Percentiles rank a stretch among this genome's conserved stretches.
phyloP scores from a whole-genome alignment of 2,329 filamentous ascomycete genomes.

The Neurospora crassa region DNA sequence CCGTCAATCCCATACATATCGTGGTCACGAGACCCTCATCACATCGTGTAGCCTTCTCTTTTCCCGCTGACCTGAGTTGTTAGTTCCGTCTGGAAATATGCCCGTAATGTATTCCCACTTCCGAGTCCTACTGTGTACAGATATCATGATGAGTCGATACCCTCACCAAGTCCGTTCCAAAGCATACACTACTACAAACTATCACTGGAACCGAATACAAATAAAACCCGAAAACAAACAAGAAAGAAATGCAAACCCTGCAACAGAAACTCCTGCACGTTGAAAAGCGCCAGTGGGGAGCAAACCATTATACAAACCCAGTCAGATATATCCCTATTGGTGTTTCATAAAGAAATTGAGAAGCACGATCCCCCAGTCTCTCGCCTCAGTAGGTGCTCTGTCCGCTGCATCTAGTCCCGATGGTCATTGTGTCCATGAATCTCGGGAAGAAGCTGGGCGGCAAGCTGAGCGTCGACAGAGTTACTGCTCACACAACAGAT shows the following conservation, averaged over 20 bases:
- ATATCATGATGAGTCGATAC: background rate
- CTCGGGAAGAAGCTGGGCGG: conserved; percentile 13
- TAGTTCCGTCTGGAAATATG: background rate
- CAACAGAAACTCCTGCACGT: background rate
- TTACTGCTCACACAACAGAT: conserved; percentile 1
- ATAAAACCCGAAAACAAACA: background rate
- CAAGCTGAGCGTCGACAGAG: conserved; percentile 9
- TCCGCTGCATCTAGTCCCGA: background rate
- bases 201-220: background rate
- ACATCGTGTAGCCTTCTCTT: background rate
- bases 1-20: background rate
- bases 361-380: background rate
- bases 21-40: background rate
- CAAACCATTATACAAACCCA: background rate
- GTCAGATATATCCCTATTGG: background rate
- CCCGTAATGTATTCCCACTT: background rate
- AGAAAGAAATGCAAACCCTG: background rate
- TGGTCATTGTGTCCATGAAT: conserved; percentile 7
- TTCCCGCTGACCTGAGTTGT: background rate
- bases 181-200: background rate
- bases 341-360: background rate
- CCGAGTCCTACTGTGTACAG: background rate
- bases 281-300: background rate
- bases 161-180: background rate
- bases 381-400: background rate